Conservation (phyloP, 768 basidiomycete species). For the Russula sp. region DNA sequence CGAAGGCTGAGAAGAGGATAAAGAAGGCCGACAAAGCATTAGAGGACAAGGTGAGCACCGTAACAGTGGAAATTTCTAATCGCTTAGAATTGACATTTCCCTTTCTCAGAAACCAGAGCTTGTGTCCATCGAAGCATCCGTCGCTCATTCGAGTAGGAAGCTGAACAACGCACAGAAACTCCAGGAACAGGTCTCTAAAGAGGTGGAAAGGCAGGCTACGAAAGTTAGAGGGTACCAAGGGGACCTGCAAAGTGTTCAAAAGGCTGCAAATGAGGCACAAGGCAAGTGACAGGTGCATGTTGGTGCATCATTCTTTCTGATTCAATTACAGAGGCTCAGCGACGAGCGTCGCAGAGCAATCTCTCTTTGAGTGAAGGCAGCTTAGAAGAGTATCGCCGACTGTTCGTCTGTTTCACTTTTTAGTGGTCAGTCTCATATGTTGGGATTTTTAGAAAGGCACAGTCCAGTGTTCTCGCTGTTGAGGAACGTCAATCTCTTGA, state of each 20-base stretch:
- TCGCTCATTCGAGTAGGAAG: constrained; percentile 80
- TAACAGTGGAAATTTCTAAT: constrained; percentile 23
- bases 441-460: constrained; percentile 58
- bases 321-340: constrained; percentile 59
- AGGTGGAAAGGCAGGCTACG: constrained; percentile 48
- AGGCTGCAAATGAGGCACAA: constrained; percentile 73
- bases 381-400: constrained; percentile 79
- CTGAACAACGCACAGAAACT: constrained; percentile 64
- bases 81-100: not conserved
- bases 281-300: constrained; percentile 45
- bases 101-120: constrained; percentile 74
- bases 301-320: not conserved
- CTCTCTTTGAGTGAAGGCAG: constrained; percentile 79
- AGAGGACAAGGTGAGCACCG: constrained; percentile 69
- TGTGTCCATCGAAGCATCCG: constrained; percentile 80
- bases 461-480: constrained; percentile 74
- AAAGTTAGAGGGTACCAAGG: constrained; percentile 55
- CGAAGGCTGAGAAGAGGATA: constrained; percentile 81
- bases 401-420: constrained; percentile 45
- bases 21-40: constrained; percentile 89
- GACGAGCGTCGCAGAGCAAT: constrained; percentile 68
- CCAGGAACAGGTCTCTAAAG: constrained; percentile 61
- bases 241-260: constrained; percentile 65
- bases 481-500: constrained; percentile 87
- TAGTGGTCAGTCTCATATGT: constrained; percentile 14